phyloP scores from a whole-genome alignment of 1,139 yeast species.

The Kodamaea derodonti region DNA sequence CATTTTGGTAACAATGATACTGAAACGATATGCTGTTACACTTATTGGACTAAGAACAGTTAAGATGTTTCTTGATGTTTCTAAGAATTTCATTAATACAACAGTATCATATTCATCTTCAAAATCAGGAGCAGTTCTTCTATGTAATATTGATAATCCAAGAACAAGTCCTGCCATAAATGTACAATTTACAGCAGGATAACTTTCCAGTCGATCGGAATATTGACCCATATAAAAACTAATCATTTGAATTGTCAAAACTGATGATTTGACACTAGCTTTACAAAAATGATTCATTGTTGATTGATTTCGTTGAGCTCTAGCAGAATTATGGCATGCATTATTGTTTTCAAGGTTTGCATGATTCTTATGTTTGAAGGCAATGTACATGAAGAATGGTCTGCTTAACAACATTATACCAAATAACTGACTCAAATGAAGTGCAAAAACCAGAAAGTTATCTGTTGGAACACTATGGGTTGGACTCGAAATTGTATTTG shows the following conservation, averaged over 20 bases:
- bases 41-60: slow-evolving; percentile 10
- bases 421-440: slow-evolving; percentile 38
- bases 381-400: slow-evolving; percentile 41
- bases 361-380: slow-evolving; percentile 9
- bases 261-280: slow-evolving; percentile 35
- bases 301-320: slow-evolving; percentile 14
- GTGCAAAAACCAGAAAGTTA: slow-evolving; percentile 23
- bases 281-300: slow-evolving; percentile 22
- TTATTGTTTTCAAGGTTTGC: background rate
- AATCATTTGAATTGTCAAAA: slow-evolving; percentile 31
- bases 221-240: slow-evolving; percentile 17
- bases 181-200: slow-evolving; percentile 15
- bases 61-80: slow-evolving; percentile 10
- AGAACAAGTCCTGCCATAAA: slow-evolving; percentile 14
- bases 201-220: slow-evolving; percentile 13
- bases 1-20: slow-evolving; percentile 12
- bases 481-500: slow-evolving; percentile 6
- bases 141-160: slow-evolving; percentile 13
- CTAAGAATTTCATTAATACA: slow-evolving; percentile 11
- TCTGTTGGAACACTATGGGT: slow-evolving; percentile 9
- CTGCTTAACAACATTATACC: slow-evolving; percentile 41
- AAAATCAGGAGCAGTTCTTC: slow-evolving; percentile 10
- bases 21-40: slow-evolving; percentile 11
- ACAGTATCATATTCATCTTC: slow-evolving; percentile 12
- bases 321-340: slow-evolving; percentile 5